Evolutionary conservation across 371 early-diverging fungal genomes (phyloP).

Genomic region (Rhizopus microsporus): DNA sequence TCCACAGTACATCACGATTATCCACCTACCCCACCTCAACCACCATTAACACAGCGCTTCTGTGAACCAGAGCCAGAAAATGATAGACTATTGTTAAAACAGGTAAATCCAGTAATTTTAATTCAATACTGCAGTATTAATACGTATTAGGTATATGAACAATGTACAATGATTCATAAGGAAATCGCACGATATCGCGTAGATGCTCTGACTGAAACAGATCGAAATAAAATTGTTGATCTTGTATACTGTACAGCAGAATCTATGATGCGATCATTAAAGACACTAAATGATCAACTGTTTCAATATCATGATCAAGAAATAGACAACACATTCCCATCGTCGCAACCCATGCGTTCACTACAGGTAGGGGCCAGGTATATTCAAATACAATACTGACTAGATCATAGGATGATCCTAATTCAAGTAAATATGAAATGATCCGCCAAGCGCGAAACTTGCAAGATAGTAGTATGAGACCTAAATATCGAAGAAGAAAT

Average conservation of each 20-base stretch:
- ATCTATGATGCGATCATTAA: slow-evolving; percentile 11
- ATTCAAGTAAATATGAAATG: slow-evolving; percentile 29
- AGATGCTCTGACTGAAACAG: slow-evolving; percentile 24
- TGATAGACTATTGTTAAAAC: neutral
- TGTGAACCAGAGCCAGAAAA: neutral
- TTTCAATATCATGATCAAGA: neutral
- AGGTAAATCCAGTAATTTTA: neutral
- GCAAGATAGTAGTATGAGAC: slow-evolving; percentile 22
- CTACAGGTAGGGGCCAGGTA: neutral
- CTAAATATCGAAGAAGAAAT: slow-evolving; percentile 37
- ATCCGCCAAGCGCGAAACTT: slow-evolving; percentile 41
- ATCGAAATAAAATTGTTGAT: slow-evolving; percentile 23
- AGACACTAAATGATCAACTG: neutral
- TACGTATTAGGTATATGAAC: slow-evolving; percentile 13
- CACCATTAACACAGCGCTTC: neutral
- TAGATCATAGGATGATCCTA: neutral
- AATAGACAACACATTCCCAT: neutral
- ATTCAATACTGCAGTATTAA: neutral
- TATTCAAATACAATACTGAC: neutral
- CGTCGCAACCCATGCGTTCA: neutral
- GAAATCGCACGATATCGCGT: slow-evolving; percentile 22
- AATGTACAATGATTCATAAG: slow-evolving; percentile 18
- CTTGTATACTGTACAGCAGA: slow-evolving; percentile 19
- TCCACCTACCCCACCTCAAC: neutral
- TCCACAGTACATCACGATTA: no score